Conservation (phyloP, 768 basidiomycete species). For the Lentinula guzmanii region DNA sequence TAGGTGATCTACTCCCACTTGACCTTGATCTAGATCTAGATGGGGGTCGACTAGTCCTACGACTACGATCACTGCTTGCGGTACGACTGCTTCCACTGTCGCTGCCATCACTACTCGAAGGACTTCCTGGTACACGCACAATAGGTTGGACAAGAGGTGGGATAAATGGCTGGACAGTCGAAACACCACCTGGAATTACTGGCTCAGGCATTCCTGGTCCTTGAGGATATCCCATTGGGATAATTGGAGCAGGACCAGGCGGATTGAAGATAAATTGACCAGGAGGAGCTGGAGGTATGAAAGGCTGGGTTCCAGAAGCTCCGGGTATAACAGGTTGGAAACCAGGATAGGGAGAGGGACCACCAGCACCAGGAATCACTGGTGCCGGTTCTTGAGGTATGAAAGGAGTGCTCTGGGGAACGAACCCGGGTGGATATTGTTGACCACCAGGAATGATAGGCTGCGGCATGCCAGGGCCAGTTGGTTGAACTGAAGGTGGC, state of each 20-base stretch:
- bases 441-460: slow-evolving; percentile 2
- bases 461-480: slow-evolving; percentile 1
- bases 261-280: slow-evolving; percentile 4
- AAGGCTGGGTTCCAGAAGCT: slow-evolving; percentile 6
- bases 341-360: slow-evolving; percentile 12
- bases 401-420: slow-evolving; percentile 2
- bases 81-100: slow-evolving; percentile 5
- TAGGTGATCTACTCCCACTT: slow-evolving; percentile 10
- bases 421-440: not conserved
- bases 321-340: slow-evolving; percentile 12
- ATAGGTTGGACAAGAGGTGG: slow-evolving; percentile 13
- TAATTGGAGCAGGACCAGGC: slow-evolving; percentile 11
- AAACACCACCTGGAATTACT: not conserved
- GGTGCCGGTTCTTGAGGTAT: slow-evolving; percentile 5
- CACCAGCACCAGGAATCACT: slow-evolving; percentile 17
- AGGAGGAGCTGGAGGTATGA: slow-evolving; percentile 9
- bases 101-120: slow-evolving; percentile 5
- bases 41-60: slow-evolving; percentile 6
- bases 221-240: slow-evolving; percentile 9
- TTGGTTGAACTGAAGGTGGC: not conserved
- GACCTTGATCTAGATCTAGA: slow-evolving; percentile 9
- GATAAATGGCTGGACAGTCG: slow-evolving; percentile 13
- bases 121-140: slow-evolving; percentile 1
- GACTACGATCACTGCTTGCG: slow-evolving; percentile 6
- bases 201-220: not conserved